phyloP scores from a whole-genome alignment of 2,329 filamentous ascomycete species.

The Ophiosphaerella herpotricha region DNA sequence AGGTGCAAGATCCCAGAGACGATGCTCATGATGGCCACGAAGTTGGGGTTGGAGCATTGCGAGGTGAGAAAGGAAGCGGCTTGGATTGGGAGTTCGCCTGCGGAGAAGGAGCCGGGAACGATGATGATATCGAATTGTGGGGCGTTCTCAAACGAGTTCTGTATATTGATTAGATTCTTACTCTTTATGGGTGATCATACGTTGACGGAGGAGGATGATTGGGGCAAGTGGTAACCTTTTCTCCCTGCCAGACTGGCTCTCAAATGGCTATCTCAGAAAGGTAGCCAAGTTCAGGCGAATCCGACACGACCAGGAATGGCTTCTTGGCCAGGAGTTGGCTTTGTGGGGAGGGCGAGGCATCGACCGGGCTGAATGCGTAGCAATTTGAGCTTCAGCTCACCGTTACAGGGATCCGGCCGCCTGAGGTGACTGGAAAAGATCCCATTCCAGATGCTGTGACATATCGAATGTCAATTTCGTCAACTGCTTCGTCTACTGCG shows the following conservation, averaged over 20 bases:
- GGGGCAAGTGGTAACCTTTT: slow-evolving; percentile 43
- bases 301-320: slow-evolving; percentile 38
- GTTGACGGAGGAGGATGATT: slow-evolving; percentile 4
- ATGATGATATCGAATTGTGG: slow-evolving; percentile 44
- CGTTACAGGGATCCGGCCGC: slow-evolving; percentile 44
- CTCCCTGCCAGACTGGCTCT: slow-evolving; percentile 43
- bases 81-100: slow-evolving; percentile 22
- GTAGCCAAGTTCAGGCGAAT: slow-evolving; percentile 38
- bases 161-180: slow-evolving; percentile 18
- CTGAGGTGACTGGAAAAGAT: slow-evolving; percentile 42
- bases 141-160: slow-evolving; percentile 43
- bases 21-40: slow-evolving; percentile 37
- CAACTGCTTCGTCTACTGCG: slow-evolving; percentile 38
- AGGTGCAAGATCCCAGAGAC: slow-evolving; percentile 39
- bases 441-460: slow-evolving; percentile 44
- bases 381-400: slow-evolving; percentile 41
- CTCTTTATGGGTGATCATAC: background rate
- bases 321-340: slow-evolving; percentile 40
- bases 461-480: slow-evolving; percentile 45
- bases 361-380: slow-evolving; percentile 25
- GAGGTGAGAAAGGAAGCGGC: slow-evolving; percentile 32
- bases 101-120: slow-evolving; percentile 38
- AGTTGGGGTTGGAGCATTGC: slow-evolving; percentile 29
- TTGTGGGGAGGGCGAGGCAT: slow-evolving; percentile 14
- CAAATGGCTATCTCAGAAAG: slow-evolving; percentile 26